Base-by-base conservation (phyloP, 768 basidiomycete species). In the Amanita phalloides region DNA sequence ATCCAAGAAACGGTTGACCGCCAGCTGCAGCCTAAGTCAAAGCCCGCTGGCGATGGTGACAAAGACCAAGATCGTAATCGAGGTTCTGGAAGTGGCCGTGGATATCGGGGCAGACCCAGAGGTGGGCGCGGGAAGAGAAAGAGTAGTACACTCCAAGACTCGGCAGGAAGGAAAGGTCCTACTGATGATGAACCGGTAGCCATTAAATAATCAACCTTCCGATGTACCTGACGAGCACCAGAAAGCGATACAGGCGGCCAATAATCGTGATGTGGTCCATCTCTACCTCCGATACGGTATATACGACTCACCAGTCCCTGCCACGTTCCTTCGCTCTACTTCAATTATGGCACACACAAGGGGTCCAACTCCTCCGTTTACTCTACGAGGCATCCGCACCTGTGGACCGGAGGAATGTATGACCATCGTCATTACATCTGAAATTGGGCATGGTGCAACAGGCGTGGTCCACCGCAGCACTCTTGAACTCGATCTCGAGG, bases 1-100 rank as follows among this genome's bases (percentile, higher is more conserved):
- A 51, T 61, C 50, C 54, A 58, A 51, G 59, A 60, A 41, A 38
- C 43, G 21, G 51, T 60, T 38, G 55, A 60, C 48, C 55, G 57
- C 10, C 39, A 49, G 52, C 44, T 32, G 38, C 50, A 48, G 21
- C 23, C 33, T 14, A 14, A 50, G 32, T 17, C n/a, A 46, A 35
- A 35, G 32, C 45, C 13, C 48, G 43, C 51, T 55, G 51, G 36
- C 50, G 53, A 55, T 13, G 26, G 26, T 26, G 26, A 26, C 6
- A 44, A 30, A 28, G 38, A 36, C 43, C 37, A 45, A 41, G 43
- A 49, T 32, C 23, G 21, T 45, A 43, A 53, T 38, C 17, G 37
- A 21, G 47, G 44, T 41, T 30, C 38, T 32, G 37, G 51, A 43
- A 51, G 33, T 47, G 50, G 53, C 26, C 28, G 39, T 47, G 49